A percentile compares a stretch with the other conserved stretches of the same genome.
Conservation (phyloP, 306 rosid species). For the Ceratonia siliqua region DNA sequence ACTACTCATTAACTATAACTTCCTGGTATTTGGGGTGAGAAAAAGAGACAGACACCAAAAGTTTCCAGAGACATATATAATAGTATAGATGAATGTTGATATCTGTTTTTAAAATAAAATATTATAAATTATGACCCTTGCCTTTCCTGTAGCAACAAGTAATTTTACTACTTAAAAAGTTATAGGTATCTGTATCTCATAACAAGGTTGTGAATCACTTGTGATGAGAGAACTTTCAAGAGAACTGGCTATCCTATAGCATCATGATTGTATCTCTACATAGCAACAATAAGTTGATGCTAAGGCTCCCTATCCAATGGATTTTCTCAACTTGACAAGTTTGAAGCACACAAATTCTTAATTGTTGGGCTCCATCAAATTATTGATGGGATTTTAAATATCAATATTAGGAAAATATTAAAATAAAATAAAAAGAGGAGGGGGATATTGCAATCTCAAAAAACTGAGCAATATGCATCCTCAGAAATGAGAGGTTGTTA, state of each 20-base stretch:
- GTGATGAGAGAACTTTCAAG: background rate
- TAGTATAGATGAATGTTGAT: background rate
- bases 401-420: background rate
- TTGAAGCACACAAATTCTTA: background rate
- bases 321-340: constrained; percentile 1
- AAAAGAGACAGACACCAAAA: too few species aligned
- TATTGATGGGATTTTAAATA: background rate
- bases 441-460: background rate
- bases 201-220: background rate
- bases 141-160: background rate
- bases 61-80: too few species aligned
- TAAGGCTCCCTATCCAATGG: background rate
- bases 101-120: background rate
- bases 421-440: too few species aligned
- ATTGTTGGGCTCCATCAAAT: background rate
- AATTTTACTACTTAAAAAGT: background rate
- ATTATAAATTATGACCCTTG: background rate
- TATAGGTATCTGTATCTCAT: background rate
- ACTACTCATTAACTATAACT: too few species aligned
- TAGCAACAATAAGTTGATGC: background rate
- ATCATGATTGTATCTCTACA: background rate
- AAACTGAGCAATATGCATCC: background rate
- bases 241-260: background rate
- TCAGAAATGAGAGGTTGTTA: background rate
- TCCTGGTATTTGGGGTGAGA: too few species aligned